Conservation (phyloP, 345 rosid species). For the Punica granatum region DNA sequence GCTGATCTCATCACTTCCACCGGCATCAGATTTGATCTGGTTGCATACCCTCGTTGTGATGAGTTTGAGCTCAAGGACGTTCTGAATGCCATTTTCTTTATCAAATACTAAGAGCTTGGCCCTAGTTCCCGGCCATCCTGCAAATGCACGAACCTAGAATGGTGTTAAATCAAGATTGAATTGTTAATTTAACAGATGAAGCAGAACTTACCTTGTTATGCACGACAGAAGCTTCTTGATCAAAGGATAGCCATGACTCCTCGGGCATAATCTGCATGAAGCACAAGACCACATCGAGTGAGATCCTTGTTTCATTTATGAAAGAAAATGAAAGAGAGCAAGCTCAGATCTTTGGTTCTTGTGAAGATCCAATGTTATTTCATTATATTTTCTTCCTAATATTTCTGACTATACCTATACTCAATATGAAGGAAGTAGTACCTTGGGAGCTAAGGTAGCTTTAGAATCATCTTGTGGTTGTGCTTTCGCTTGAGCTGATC, state of each 20-base stretch:
- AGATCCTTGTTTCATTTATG: neutral
- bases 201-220: constrained; percentile 67
- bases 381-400: neutral
- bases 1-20: constrained; percentile 34
- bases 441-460: constrained; percentile 93
- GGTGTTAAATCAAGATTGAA: constrained; percentile 23
- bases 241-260: constrained; percentile 84
- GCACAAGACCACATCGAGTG: constrained; percentile 1
- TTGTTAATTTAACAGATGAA: constrained; percentile 6
- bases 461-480: constrained; percentile 78
- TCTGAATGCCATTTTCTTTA: constrained; percentile 25
- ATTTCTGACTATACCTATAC: neutral
- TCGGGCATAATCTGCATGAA: constrained; percentile 59
- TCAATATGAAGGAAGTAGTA: constrained; percentile 9
- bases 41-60: constrained; percentile 53
- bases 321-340: neutral
- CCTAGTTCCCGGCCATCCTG: constrained; percentile 99
- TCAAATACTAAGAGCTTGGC: constrained; percentile 49
- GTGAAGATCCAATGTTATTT: neutral
- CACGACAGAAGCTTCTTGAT: constrained; percentile 55
- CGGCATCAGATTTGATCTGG: constrained; percentile 11
- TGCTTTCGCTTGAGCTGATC: constrained; percentile 63
- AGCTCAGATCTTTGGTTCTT: neutral
- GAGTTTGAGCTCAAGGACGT: constrained; percentile 55
- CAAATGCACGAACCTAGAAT: constrained; percentile 86